phyloP scores from a whole-genome alignment of 208 protist genomes.

The Leishmania guyanensis region DNA sequence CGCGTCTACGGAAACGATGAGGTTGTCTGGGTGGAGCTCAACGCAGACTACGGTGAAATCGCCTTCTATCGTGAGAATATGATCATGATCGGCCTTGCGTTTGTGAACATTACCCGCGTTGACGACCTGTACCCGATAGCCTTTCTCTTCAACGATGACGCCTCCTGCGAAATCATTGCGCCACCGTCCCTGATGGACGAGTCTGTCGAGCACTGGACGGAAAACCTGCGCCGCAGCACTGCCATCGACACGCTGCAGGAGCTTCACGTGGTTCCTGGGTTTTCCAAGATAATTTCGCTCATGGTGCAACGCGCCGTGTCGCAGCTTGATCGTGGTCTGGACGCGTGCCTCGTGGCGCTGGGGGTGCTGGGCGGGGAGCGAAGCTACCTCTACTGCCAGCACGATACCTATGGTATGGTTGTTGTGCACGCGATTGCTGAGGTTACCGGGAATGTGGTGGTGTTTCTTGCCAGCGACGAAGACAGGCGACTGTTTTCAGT shows the following conservation, averaged over 20 bases:
- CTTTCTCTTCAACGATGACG: constrained; percentile 90
- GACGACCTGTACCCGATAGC: constrained; percentile 88
- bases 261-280: constrained; percentile 73
- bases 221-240: constrained; percentile 62
- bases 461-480: constrained; percentile 76
- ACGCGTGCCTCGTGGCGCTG: constrained; percentile 75
- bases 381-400: constrained; percentile 80
- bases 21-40: constrained; percentile 89
- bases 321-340: constrained; percentile 61
- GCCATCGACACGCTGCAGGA: constrained; percentile 78
- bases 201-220: constrained; percentile 52
- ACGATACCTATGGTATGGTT: constrained; percentile 84
- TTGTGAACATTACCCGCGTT: constrained; percentile 71
- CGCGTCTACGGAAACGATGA: constrained; percentile 88
- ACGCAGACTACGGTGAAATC: constrained; percentile 85
- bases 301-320: constrained; percentile 71
- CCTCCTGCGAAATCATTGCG: constrained; percentile 80
- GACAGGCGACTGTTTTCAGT: constrained; percentile 74
- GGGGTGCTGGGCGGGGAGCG: constrained; percentile 84
- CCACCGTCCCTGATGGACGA: constrained; percentile 56
- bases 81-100: constrained; percentile 83
- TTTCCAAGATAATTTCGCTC: constrained; percentile 60
- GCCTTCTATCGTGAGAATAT: constrained; percentile 89
- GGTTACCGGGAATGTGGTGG: constrained; percentile 62
- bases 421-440: constrained; percentile 78